Base-by-base conservation (phyloP, 2,329 filamentous ascomycete genomes). In the Immersiporthe knoxdaviesiana region DNA sequence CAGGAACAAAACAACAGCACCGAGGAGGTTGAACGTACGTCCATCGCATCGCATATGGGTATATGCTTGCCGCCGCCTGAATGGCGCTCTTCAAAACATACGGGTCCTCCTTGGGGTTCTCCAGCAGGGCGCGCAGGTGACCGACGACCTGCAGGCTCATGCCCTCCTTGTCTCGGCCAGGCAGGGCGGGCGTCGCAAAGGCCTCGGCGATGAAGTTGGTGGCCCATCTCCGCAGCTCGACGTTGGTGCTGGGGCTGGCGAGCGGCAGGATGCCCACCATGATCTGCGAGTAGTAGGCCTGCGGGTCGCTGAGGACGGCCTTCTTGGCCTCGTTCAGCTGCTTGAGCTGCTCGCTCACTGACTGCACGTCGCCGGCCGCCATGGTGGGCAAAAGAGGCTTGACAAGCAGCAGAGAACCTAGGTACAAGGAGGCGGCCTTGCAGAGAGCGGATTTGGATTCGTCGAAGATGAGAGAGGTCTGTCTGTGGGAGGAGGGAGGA, bases 171-270 rank as follows among this genome's bases (percentile, higher is more conserved):
- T 92, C 90, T 65, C 90, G 85, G 70, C 88, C 84, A 27, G 90
- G 84, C 75, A 98, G 85, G 30, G 91, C 89, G n/a, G 97, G 96
- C 70, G 93, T 97, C 68, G 96, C 91, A 81, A 99, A 98, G 2
- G 94, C 94, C 83, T 99, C 96, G 68, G 95, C 94, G 58, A 99
- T 85, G 77, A 99, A 99, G 71, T 97, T 94, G 72, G 94, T 91
- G 35, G 95, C 96, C 96, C 96, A 99, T 91, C 94, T 86, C 80
- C 94, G 91, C 76, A 98, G 84, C 80, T 97, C 93, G 68, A 97
- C 81, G 71, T 88, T 87, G 72, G 92, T 87, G 73, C 86, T 85
- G 65, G 91, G 88, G 71, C 91, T 90, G 79, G 97, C 92, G 76
- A 98, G 94, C 68, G 94, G 94, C n/a, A 98, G 84, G 72, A 98